Base-by-base conservation (phyloP, 1,284 basidiomycete species). In the Kalmanozyma brasiliensis region DNA sequence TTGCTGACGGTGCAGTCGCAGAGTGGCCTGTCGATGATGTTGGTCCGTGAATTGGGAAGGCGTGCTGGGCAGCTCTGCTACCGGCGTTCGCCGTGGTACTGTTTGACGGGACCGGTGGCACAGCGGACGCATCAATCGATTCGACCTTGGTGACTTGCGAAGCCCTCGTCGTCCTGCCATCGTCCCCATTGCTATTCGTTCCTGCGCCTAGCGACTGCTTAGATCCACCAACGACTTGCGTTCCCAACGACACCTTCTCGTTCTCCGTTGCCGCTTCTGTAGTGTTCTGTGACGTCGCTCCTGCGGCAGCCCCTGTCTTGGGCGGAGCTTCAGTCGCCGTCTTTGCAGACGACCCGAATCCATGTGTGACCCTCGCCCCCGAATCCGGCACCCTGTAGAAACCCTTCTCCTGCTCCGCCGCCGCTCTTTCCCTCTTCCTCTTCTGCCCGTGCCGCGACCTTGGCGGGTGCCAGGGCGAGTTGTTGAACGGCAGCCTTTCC, bases 401-500 rank as follows among this genome's bases (percentile, higher is more conserved):
- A 1, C 49, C 58, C 20, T 57, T 61, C 46, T 67, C 58, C 22
- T 32, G 6, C 17, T 32, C 23, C 23, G 23, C 20, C 9, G 32
- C 26, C 29, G 29, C 33, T 10, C n/a, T 22, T 10, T n/a, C 41
- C 3, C 38, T 34, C 48, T 53, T 60, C 20, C 45, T 22, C 46
- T 58, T 53, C n/a, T 16, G 35, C 24, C 32, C 17, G 3, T 36
- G n/a, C 19, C 40, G 36, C n/a, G 24, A 14, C 7, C 48, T 35
- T 33, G 37, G 48, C 1, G 29, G 48, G 14, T 68, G 47, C 10
- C 36, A 44, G 10, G 53, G 47, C 20, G 47, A 42, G 17, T 62
- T 68, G 19, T 24, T 46, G 23, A 62, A 68, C 13, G 65, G 55
- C 43, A 68, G 49, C 20, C 55, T 64, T 22, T 69, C 61, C 17